Conservation (phyloP, 2,329 filamentous ascomycete species). For the Arthrobotrys sphaeroides region DNA sequence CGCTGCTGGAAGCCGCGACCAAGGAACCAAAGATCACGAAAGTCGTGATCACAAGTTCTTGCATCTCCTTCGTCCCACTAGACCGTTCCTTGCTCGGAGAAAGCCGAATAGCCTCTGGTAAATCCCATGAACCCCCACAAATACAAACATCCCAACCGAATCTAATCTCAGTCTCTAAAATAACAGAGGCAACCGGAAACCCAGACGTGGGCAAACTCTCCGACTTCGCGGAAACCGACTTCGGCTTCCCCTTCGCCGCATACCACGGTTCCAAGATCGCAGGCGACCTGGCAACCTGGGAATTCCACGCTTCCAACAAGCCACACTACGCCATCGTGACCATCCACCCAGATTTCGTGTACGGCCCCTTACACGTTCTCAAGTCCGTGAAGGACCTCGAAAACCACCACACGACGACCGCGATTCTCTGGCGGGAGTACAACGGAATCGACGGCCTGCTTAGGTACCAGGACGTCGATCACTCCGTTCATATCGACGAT, state of each 20-base stretch:
- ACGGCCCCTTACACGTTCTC: conserved; percentile 28
- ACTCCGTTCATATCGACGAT: conserved; percentile 47
- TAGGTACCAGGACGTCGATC: conserved; percentile 34
- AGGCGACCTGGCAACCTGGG: conserved; percentile 38
- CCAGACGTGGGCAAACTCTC: conserved; percentile 17
- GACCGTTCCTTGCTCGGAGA: conserved; percentile 33
- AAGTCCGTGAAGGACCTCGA: conserved; percentile 28
- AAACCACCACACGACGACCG: conserved; percentile 35
- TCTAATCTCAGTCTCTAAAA: not conserved
- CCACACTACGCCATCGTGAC: conserved; percentile 39
- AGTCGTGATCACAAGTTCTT: conserved; percentile 71
- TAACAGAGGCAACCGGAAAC: conserved; percentile 25
- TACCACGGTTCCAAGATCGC: conserved; percentile 49
- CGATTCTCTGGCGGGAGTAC: conserved; percentile 43
- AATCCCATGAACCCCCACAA: not conserved
- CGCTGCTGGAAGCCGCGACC: conserved; percentile 22
- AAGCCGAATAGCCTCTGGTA: conserved; percentile 34
- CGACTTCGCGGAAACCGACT: conserved; percentile 16
- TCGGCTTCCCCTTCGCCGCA: conserved; percentile 41
- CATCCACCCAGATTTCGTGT: conserved; percentile 46
- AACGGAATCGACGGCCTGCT: conserved; percentile 42
- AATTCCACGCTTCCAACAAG: conserved; percentile 43
- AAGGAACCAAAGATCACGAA: conserved; percentile 69
- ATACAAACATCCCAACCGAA: not conserved
- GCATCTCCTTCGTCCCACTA: conserved; percentile 36